A percentile compares a stretch with the other conserved stretches of the same genome.
These are phyloP conservation scores for Rhodotorula paludigena DNA, from an alignment of 768 basidiomycete species.

Conservation along the genomic window DNA sequence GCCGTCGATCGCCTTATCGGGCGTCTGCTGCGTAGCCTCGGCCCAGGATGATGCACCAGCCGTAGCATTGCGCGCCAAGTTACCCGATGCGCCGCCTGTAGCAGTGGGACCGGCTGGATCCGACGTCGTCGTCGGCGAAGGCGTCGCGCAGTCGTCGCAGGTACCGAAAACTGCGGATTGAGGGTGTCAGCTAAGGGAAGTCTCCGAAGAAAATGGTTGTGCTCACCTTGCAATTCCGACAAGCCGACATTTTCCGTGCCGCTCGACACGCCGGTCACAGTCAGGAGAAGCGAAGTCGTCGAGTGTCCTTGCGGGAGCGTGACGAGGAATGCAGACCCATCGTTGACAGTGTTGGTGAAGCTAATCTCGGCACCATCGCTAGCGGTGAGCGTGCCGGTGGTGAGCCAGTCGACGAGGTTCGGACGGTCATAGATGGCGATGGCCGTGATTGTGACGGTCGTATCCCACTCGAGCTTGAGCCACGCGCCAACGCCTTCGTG, in stretches of 20 bases:
- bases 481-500: constrained; percentile 3
- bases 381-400: constrained; percentile 13
- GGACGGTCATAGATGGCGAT: constrained; percentile 20
- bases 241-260: constrained; percentile 22
- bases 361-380: background rate
- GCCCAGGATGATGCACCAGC: background rate
- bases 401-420: constrained; percentile 11
- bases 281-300: constrained; percentile 11
- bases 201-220: too few relatives aligned
- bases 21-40: background rate
- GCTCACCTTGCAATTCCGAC: constrained; percentile 9
- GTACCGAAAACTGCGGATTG: background rate
- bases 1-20: constrained; percentile 21
- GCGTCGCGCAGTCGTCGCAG: background rate
- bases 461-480: background rate
- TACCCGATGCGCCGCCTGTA: background rate
- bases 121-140: background rate
- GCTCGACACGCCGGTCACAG: background rate
- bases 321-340: constrained; percentile 10
- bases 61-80: constrained; percentile 17
- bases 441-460: background rate
- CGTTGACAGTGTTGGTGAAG: constrained; percentile 10
- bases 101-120: background rate
- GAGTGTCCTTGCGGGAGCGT: constrained; percentile 5
- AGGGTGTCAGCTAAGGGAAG: background rate